A percentile compares a stretch with the other conserved stretches of the same genome.
Conservation (phyloP, 2,329 filamentous ascomycete genomes). For the Chlorencoelia australis region DNA sequence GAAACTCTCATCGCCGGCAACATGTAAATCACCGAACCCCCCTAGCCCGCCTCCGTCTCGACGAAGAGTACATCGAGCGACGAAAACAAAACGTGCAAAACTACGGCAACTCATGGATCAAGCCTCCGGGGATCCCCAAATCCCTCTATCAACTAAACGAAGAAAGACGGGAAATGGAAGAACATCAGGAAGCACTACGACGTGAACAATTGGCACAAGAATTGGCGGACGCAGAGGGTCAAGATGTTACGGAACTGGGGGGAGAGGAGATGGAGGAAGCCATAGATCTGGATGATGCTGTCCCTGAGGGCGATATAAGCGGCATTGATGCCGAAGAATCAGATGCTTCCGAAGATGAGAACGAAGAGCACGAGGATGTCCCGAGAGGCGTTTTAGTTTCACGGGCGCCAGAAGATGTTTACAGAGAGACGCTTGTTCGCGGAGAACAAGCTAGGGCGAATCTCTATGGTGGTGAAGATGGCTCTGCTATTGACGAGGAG, state of each 20-base stretch:
- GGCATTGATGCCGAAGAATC: slow-evolving; percentile 27
- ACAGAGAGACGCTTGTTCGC: slow-evolving; percentile 46
- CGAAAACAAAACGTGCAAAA: slow-evolving; percentile 75
- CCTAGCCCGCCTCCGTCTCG: slow-evolving; percentile 59
- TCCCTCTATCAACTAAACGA: slow-evolving; percentile 85
- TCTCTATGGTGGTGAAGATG: slow-evolving; percentile 34
- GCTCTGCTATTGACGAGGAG: slow-evolving; percentile 45
- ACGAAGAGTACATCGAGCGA: slow-evolving; percentile 67
- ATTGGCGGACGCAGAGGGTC: slow-evolving; percentile 56
- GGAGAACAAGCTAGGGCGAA: slow-evolving; percentile 38
- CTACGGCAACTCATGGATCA: slow-evolving; percentile 85
- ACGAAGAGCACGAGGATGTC: slow-evolving; percentile 28
- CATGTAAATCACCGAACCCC: slow-evolving; percentile 45
- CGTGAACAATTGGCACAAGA: slow-evolving; percentile 64
- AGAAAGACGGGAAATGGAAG: slow-evolving; percentile 78
- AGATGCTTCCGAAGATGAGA: slow-evolving; percentile 32
- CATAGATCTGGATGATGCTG: slow-evolving; percentile 61
- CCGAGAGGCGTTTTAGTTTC: slow-evolving; percentile 24
- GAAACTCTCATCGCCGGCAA: slow-evolving; percentile 29
- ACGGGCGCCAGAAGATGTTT: slow-evolving; percentile 49
- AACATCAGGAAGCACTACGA: slow-evolving; percentile 66
- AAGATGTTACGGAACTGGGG: slow-evolving; percentile 30
- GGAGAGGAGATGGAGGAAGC: slow-evolving; percentile 36
- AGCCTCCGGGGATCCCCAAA: slow-evolving; percentile 78
- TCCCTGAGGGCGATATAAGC: slow-evolving; percentile 48